phyloP scores from a whole-genome alignment of 306 rosid genomes.

The Malus orientalis region DNA sequence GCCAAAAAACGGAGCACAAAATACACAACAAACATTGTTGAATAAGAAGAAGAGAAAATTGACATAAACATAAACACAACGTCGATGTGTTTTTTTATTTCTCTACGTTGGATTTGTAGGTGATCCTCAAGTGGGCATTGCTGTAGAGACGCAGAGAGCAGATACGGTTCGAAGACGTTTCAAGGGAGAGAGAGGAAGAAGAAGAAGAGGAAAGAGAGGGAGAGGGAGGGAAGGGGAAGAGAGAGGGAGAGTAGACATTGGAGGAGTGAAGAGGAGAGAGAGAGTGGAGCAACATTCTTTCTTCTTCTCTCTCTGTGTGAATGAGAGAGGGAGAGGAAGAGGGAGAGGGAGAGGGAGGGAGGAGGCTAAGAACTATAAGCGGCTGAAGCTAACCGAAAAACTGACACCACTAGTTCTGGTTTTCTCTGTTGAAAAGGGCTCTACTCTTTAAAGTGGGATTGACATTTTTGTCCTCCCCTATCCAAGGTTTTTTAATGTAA shows the following conservation, averaged over 20 bases:
- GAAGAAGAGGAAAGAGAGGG: conserved; percentile 20
- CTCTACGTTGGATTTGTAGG: conserved; percentile 38
- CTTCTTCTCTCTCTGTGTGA: background rate
- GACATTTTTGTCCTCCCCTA: background rate
- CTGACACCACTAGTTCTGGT: conserved; percentile 15
- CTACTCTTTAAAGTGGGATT: background rate
- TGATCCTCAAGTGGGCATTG: conserved; percentile 19
- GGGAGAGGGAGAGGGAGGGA: background rate
- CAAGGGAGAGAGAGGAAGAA: conserved; percentile 13
- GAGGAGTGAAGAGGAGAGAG: conserved; percentile 36
- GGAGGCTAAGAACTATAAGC: conserved; percentile 3
- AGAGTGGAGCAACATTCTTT: conserved; percentile 39
- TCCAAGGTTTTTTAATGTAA: too few relatives aligned
- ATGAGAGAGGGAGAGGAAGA: background rate
- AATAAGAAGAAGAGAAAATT: background rate
- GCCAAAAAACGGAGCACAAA: conserved; percentile 5
- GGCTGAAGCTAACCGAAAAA: conserved; percentile 14
- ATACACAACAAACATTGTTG: background rate
- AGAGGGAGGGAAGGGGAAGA: conserved; percentile 17
- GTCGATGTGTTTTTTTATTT: background rate
- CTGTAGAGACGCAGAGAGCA: conserved; percentile 28
- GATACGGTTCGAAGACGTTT: conserved; percentile 30
- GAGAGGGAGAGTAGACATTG: conserved; percentile 28
- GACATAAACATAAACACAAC: background rate
- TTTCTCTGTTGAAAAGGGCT: background rate